Percentiles rank a stretch among this genome's conserved stretches.
These are phyloP conservation scores for Talinum fruticosum DNA, from an alignment of 148 eudicot species.

Conservation along the genomic window DNA sequence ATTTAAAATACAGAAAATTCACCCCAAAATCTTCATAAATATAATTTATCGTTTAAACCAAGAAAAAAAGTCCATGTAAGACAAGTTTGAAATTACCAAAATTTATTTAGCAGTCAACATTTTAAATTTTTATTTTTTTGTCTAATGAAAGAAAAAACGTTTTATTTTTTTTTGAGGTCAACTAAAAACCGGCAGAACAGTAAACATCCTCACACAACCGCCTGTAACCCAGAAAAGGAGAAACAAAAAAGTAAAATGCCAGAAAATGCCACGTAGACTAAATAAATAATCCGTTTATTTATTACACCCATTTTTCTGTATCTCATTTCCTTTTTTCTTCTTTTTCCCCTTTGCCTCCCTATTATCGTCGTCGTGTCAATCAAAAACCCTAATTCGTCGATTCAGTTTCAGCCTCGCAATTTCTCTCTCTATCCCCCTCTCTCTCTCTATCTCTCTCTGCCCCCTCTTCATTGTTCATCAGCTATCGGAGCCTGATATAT, in stretches of 20 bases:
- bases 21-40: too few species aligned
- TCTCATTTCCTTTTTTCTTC: not conserved
- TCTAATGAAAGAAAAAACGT: too few species aligned
- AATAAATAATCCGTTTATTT: not conserved
- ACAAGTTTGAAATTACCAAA: not conserved
- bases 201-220: not conserved
- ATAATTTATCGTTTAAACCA: too few species aligned
- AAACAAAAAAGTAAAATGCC: not conserved
- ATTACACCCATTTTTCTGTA: not conserved
- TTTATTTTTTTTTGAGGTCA: too few species aligned
- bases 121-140: too few species aligned
- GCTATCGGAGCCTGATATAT: constrained; percentile 13
- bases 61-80: not conserved
- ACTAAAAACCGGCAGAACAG: not conserved
- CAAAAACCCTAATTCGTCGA: constrained; percentile 53
- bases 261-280: constrained; percentile 9
- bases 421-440: constrained; percentile 22
- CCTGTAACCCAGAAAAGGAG: not conserved
- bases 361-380: constrained; percentile 28
- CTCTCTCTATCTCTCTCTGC: constrained; percentile 16
- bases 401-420: constrained; percentile 50
- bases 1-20: too few species aligned
- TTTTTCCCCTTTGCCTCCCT: constrained; percentile 12
- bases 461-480: constrained; percentile 16
- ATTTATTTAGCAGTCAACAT: not conserved